Conservation (phyloP, 2,329 filamentous ascomycete genomes). For the Colletotrichum sansevieriae region DNA sequence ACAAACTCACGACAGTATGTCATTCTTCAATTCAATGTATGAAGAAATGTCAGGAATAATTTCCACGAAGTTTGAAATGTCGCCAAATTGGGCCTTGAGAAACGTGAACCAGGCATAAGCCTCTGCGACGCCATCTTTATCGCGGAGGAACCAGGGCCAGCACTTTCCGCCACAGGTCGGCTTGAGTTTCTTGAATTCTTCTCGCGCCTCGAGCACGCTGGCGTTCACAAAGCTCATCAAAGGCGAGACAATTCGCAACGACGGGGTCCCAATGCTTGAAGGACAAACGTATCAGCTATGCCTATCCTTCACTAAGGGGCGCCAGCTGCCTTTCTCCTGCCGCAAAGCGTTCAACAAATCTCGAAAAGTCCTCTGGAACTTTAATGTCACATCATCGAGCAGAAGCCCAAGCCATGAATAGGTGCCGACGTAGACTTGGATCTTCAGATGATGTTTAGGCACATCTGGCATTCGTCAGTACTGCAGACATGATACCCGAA, state of each 20-base stretch:
- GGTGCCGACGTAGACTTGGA: no score
- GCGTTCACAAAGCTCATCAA: background rate
- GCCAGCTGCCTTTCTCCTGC: no score
- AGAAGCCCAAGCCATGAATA: no score
- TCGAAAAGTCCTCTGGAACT: no score
- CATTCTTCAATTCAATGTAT: background rate
- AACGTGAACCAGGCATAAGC: conserved; percentile 1
- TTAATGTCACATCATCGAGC: no score
- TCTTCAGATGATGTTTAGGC: no score
- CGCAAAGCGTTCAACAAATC: no score
- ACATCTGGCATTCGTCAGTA: no score
- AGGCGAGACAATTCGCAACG: background rate
- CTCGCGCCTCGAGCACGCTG: background rate
- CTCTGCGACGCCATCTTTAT: background rate
- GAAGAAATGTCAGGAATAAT: background rate
- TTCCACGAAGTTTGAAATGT: background rate
- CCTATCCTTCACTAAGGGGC: background rate
- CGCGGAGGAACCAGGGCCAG: conserved; percentile 1
- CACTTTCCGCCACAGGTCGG: background rate
- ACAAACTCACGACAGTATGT: background rate
- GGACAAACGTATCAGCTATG: background rate
- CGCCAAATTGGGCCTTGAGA: background rate
- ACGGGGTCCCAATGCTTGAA: conserved; percentile 5
- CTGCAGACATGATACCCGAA: no score
- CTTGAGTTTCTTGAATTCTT: background rate